Evolutionary conservation across 805 yeast species (phyloP), one percentile per base, ranked within the genome.

Genomic region (Ogataea nonfermentans): DNA sequence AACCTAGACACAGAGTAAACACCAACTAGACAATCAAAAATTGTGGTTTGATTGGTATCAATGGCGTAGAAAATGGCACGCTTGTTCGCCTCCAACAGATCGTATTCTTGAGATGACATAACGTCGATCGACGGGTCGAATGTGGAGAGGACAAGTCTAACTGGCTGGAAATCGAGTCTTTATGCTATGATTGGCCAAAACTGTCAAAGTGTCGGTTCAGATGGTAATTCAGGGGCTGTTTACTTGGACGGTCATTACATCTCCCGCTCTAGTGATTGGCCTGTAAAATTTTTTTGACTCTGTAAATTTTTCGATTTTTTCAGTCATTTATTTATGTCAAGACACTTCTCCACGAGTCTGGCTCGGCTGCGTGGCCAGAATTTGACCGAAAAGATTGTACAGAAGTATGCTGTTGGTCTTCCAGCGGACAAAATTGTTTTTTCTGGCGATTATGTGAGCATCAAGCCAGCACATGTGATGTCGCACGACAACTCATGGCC

Each of bases 401-500:
- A 93, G 61, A 78, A 76, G 55, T 91, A 86, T 60, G 95, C 98
- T 3, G 95, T 90, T 9, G 95, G 91, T 3, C 62, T 87, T 31
- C 78, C 93, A 15, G 56, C 71, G n/a, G 81, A 78, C 22, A 91
- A 93, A 61, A 59, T 69, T 39, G 96, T 93, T 25, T 80, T 71
- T 53, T 73, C 87, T 32, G 99, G 98, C 10, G 99, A 93, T 67
- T 93, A 90, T 66, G 98, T 95, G 36, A 79, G 96, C 2, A 91
- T 93, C 59, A 76, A 71, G 55, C 99, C 99, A 3, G 91, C 95
- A 3, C 95, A 93, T 68, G 95, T 97, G 64, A 93, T 93, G 99
- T 88, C 98, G 11, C 99, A 93, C 63, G 99, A 93, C 65, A 93
- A 93, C 66, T 83, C 97, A 30, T 95, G 99, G 99, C 99, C 99